Percentiles rank a stretch among this genome's conserved stretches.
Conservation (phyloP, 1,284 basidiomycete genomes). For the Cryptococcus jaspeensis region DNA sequence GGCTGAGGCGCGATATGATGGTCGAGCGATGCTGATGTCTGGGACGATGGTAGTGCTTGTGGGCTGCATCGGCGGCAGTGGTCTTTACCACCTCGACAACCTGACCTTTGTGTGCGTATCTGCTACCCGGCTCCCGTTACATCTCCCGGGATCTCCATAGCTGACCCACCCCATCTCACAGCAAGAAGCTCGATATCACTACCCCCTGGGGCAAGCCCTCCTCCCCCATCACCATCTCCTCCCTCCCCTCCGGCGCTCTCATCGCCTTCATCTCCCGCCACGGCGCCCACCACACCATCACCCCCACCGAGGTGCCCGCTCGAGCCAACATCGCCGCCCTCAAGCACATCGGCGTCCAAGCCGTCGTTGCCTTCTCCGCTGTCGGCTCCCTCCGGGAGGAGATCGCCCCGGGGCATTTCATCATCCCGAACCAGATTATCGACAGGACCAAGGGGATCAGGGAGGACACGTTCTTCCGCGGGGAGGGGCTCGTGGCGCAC, state of each 20-base stretch:
- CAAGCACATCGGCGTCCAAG: conserved; percentile 85
- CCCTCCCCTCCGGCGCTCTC: conserved; percentile 71
- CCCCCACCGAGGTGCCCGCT: conserved; percentile 73
- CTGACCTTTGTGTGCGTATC: conserved; percentile 69
- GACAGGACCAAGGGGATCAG: conserved; percentile 93
- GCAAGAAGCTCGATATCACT: conserved; percentile 58
- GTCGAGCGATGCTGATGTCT: neutral
- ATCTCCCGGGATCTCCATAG: no score
- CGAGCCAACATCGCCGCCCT: conserved; percentile 95
- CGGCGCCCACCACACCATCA: conserved; percentile 69
- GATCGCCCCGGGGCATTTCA: conserved; percentile 85
- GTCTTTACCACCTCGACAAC: conserved; percentile 86
- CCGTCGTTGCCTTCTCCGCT: conserved; percentile 89
- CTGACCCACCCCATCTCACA: conserved; percentile 38
- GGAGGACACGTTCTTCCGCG: conserved; percentile 82
- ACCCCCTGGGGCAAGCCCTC: conserved; percentile 92
- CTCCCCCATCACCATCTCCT: conserved; percentile 83
- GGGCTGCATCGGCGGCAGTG: conserved; percentile 81
- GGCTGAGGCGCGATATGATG: neutral
- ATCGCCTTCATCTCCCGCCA: conserved; percentile 93
- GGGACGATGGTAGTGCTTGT: conserved; percentile 60
- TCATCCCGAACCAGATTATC: conserved; percentile 89
- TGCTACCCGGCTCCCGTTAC: no score
- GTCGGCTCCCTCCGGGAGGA: conserved; percentile 96
- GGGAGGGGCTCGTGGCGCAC: conserved; percentile 79